These are phyloP conservation scores for Paramecium pentaurelia DNA, from an alignment of 73 alveolate species.

Conservation along the genomic window DNA sequence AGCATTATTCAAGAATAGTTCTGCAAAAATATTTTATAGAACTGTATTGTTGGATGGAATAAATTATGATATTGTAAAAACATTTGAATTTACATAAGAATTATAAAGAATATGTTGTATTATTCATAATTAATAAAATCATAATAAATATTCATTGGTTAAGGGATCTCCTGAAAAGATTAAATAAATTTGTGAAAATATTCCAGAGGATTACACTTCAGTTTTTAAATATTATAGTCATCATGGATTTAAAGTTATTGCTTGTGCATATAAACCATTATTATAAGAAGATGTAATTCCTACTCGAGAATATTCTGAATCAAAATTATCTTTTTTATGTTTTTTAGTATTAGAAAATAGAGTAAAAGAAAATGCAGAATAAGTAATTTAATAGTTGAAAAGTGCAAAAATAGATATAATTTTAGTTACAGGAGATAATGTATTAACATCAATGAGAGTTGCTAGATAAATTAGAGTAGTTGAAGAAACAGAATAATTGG, in stretches of 20 bases:
- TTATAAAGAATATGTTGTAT: neutral
- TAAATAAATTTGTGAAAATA: neutral
- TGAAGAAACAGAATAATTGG: neutral
- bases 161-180: slow-evolving; percentile 33
- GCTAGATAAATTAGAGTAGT: neutral
- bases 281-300: neutral
- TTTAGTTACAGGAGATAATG: slow-evolving; percentile 23
- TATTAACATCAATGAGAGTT: neutral
- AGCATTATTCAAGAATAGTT: neutral
- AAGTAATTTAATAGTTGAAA: neutral
- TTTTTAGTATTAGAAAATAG: neutral
- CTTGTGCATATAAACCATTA: slow-evolving; percentile 34
- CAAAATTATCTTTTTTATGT: neutral
- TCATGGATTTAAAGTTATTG: slow-evolving; percentile 19
- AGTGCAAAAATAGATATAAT: neutral
- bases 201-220: neutral
- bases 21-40: neutral
- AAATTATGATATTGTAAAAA: neutral
- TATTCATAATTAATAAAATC: neutral
- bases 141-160: neutral
- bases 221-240: neutral
- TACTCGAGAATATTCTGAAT: neutral
- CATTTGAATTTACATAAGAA: neutral
- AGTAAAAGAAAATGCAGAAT: neutral
- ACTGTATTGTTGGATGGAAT: neutral